These are phyloP conservation scores for Populus trichocarpa DNA, from an alignment of 441 rosid genomes.

Conservation along the genomic window DNA sequence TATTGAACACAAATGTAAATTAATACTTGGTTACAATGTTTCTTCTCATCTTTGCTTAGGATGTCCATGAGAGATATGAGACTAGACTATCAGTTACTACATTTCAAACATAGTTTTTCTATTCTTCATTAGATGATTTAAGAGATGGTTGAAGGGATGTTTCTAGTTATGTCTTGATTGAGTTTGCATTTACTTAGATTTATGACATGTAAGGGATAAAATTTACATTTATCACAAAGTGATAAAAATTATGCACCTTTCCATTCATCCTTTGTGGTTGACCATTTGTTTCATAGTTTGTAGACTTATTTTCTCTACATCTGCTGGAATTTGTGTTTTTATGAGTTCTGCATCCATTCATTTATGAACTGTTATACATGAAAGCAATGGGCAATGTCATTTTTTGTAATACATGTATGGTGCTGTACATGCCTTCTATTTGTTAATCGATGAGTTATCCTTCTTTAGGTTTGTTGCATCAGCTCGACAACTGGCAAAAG, in stretches of 20 bases:
- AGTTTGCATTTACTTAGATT: neutral
- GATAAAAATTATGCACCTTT: neutral
- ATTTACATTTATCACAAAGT: neutral
- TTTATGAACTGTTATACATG: neutral
- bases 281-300: neutral
- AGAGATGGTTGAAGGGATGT: neutral
- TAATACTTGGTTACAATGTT: neutral
- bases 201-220: neutral
- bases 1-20: neutral
- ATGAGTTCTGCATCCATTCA: neutral
- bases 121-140: neutral
- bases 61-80: neutral
- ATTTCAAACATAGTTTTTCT: neutral
- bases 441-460: slow-evolving; percentile 21
- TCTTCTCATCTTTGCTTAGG: neutral
- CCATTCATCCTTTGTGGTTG: neutral
- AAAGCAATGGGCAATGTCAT: neutral
- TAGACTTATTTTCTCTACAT: neutral
- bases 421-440: neutral
- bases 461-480: slow-evolving; percentile 83
- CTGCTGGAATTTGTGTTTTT: neutral
- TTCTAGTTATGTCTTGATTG: neutral
- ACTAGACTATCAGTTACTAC: neutral
- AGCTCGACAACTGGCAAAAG: slow-evolving; percentile 97
- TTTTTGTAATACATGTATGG: slow-evolving; percentile 3